Evolutionary conservation across 257 asterid genomes (phyloP).

Genomic region (Solanum pennellii): DNA sequence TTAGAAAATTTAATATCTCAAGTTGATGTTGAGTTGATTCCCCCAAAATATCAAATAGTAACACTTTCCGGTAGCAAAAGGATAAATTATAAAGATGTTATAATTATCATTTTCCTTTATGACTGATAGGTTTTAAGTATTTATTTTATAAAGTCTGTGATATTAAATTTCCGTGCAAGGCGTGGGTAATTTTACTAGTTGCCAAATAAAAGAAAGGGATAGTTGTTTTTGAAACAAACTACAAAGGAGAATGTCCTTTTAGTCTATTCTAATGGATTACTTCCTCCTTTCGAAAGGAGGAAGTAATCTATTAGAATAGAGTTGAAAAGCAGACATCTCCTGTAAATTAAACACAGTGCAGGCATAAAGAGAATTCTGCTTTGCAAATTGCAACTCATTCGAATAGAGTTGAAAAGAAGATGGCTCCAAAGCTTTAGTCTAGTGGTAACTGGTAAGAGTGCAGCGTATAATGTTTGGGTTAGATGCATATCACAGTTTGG

Average conservation of each 20-base stretch:
- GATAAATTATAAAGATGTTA: too few relatives aligned
- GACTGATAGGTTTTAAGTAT: too few relatives aligned
- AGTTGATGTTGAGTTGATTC: too few relatives aligned
- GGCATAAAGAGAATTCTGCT: neutral
- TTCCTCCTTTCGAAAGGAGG: neutral
- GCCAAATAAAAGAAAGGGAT: neutral
- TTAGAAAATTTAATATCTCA: too few relatives aligned
- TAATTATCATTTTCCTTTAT: too few relatives aligned
- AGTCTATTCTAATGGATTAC: too few relatives aligned
- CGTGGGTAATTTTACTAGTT: too few relatives aligned
- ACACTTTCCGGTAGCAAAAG: too few relatives aligned
- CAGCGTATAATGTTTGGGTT: neutral
- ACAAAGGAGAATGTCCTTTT: neutral
- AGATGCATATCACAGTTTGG: neutral
- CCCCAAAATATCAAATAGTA: too few relatives aligned
- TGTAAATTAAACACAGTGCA: neutral
- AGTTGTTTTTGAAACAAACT: too few relatives aligned
- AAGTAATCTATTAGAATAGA: neutral
- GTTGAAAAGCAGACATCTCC: neutral
- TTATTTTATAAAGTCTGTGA: too few relatives aligned
- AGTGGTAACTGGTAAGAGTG: neutral
- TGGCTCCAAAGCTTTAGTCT: neutral
- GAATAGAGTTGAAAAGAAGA: neutral
- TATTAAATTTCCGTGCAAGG: too few relatives aligned
- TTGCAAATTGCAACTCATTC: neutral